phyloP scores from a whole-genome alignment of 2,329 filamentous ascomycete genomes.

The Cladosporium sp. region DNA sequence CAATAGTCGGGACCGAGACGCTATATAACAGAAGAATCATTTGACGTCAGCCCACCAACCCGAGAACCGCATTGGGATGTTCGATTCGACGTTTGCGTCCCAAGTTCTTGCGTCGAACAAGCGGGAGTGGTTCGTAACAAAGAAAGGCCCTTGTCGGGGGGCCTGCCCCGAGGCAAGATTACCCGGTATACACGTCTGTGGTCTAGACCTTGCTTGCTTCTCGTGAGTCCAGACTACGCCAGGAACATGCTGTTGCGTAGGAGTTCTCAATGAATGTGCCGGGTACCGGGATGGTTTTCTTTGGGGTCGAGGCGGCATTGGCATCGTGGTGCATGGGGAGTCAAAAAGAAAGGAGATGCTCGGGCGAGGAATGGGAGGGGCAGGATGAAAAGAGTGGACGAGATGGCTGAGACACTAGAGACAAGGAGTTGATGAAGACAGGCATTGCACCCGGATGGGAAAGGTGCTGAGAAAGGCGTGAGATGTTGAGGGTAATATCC shows the following conservation, averaged over 20 bases:
- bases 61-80: constrained; percentile 5
- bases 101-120: not conserved
- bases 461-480: no score
- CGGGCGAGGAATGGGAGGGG: constrained; percentile 4
- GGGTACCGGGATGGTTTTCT: constrained; percentile 5
- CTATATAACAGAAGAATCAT: constrained; percentile 2
- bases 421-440: not conserved
- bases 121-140: constrained; percentile 5
- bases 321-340: not conserved
- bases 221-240: not conserved
- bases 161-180: not conserved
- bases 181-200: not conserved
- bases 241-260: not conserved
- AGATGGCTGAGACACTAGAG: constrained; percentile 13
- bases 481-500: not conserved
- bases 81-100: constrained; percentile 12
- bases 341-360: constrained; percentile 9
- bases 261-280: not conserved
- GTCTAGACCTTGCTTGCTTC: constrained; percentile 4
- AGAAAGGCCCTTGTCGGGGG: not conserved
- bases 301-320: not conserved
- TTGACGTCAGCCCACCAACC: not conserved
- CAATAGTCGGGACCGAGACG: no score
- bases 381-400: not conserved
- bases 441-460: not conserved